Evolutionary conservation across 208 protist genomes (phyloP).

Genomic region (Leishmania major): DNA sequence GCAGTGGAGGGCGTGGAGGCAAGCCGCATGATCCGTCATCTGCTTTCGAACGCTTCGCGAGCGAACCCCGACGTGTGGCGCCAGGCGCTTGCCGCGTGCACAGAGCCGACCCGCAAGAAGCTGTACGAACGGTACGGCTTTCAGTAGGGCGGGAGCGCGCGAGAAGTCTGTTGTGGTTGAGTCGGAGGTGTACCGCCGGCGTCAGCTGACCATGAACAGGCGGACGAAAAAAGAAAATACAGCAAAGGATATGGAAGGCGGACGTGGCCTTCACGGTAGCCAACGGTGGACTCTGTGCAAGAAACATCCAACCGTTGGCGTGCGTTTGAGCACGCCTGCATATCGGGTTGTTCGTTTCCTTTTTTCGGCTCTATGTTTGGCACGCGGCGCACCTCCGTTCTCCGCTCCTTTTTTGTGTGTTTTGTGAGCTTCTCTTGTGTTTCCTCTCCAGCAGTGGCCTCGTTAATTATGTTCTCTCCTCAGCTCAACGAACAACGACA

Average conservation of each 20-base stretch:
- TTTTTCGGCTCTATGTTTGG: neutral
- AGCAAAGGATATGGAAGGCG: neutral
- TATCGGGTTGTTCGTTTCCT: neutral
- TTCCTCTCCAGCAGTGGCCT: neutral
- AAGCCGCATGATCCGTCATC: constrained; percentile 46
- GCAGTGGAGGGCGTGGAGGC: constrained; percentile 40
- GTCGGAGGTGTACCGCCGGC: neutral
- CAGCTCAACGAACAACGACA: too few relatives aligned
- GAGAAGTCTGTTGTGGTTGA: neutral
- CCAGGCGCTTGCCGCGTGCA: constrained; percentile 45
- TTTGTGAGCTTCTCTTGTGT: neutral
- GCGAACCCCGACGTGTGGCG: constrained; percentile 46
- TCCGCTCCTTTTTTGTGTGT: neutral
- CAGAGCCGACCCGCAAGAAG: constrained; percentile 46
- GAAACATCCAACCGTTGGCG: neutral
- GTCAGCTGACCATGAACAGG: neutral
- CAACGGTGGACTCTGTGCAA: too few relatives aligned
- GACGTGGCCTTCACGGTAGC: neutral
- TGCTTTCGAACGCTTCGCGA: constrained; percentile 43
- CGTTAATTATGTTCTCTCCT: neutral
- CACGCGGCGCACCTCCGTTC: neutral
- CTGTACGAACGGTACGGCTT: constrained; percentile 80
- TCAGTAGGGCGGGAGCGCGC: constrained; percentile 27
- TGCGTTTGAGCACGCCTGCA: neutral
- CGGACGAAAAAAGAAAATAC: constrained; percentile 1